Evolutionary conservation across 1,139 yeast species (phyloP).

Genomic region (Torulaspora globosa): DNA sequence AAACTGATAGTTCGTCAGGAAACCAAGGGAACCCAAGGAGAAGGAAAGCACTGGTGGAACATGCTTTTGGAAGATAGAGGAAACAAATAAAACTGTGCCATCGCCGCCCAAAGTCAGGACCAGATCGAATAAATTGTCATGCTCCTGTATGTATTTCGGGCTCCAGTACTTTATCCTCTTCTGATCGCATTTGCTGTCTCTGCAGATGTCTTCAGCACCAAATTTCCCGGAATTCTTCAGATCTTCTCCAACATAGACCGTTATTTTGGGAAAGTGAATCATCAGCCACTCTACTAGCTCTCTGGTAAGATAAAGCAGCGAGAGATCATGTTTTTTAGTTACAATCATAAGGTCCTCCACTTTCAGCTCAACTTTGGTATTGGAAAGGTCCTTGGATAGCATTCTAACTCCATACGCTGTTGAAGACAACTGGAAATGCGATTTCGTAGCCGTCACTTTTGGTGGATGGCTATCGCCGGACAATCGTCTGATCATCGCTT

Average conservation of each 20-base stretch:
- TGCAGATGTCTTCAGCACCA: constrained; percentile 43
- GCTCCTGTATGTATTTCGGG: constrained; percentile 48
- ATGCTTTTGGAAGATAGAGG: constrained; percentile 69
- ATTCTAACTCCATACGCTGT: constrained; percentile 84
- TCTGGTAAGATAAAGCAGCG: constrained; percentile 66
- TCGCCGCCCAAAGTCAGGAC: constrained; percentile 85
- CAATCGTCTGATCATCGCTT: constrained; percentile 16
- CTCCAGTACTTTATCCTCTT: constrained; percentile 64
- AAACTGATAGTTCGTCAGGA: constrained; percentile 71
- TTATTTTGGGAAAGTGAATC: constrained; percentile 45
- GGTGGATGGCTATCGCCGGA: constrained; percentile 36
- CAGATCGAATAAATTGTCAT: constrained; percentile 60
- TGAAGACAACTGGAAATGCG: constrained; percentile 73
- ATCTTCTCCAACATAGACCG: constrained; percentile 67
- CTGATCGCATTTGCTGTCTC: constrained; percentile 29
- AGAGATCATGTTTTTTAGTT: constrained; percentile 81
- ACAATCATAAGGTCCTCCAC: constrained; percentile 71
- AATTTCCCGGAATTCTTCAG: constrained; percentile 60
- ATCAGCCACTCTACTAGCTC: constrained; percentile 77
- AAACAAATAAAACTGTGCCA: constrained; percentile 80
- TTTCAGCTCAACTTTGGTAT: constrained; percentile 69
- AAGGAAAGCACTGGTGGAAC: constrained; percentile 89
- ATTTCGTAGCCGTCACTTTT: constrained; percentile 35
- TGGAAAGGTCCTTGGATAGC: constrained; percentile 67
- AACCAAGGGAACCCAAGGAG: constrained; percentile 77